Base-by-base conservation (phyloP, 352 stramenopile species). In the Pythium vanterpoolii region DNA sequence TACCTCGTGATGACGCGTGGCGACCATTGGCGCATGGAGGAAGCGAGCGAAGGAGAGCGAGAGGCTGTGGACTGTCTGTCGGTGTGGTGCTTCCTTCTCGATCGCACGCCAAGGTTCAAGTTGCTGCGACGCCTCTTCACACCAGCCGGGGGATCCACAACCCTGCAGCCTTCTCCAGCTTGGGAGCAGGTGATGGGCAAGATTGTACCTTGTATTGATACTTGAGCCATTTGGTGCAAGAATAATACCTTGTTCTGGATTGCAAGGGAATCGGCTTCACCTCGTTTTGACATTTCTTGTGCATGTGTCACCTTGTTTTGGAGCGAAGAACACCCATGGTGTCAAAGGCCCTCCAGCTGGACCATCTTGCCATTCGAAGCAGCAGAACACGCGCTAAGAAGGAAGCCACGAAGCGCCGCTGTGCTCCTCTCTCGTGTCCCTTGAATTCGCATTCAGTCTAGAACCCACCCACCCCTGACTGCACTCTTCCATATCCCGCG, bases 81-180 rank as follows among this genome's bases (percentile, higher is more conserved):
- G n/a, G n/a, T n/a, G n/a, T n/a, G 21, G 11, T 18, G 18, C 13
- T 14, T 44, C 24, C 13, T 49, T 63, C 46, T 56, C 36, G 47
- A 23, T 57, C 39, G 31, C 36, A 43, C 47, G 21, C 47, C 39
- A 50, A 40, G 34, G 38, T 62, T 67, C 52, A 67, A 67, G 33
- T 56, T 66, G 59, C 57, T 62, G 45, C 51, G 44, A 46, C 60
- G 60, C 60, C 60, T 56, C 39, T 67, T 67, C 60, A 67, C 24
- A 28, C 27, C 34, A 49, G 39, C 23, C 30, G 58, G 49, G 24
- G 10, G 18, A 23, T 45, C 50, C 52, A 59, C 27, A 50, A 49
- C 42, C 34, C 48, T 56, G 7, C n/a, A 26, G 8, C 21, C 47
- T 26, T 40, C 23, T 28, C 21, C 3, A 31, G 24, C 14, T 31